Evolutionary conservation across 1,284 basidiomycete species (phyloP), one percentile per base, ranked within the genome.

Genomic region (Rhizoctonia solani): DNA sequence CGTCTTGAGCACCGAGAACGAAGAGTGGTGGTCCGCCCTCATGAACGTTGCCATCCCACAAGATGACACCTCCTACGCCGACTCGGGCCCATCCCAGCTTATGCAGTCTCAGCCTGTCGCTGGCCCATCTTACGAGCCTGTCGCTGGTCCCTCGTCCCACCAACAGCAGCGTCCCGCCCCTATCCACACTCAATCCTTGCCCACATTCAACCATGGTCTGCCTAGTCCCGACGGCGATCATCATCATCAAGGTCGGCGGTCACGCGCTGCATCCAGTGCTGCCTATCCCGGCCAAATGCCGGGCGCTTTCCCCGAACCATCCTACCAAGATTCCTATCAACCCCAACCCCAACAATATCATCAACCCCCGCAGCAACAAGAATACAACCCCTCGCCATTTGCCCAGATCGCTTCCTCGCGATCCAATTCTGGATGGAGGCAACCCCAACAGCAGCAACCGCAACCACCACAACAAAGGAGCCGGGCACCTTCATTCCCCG

Each of bases 1-100:
- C n/a, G 49, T 53, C 19, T 23, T 63, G 30, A 63, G 47, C 49
- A n/a, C 11, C 19, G 59, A 63, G 6, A 53, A 63, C 34, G 34
- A 63, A 34, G 59, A 53, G 3, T 63, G 59, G 59, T 63, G 59
- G 59, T 29, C 47, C 21, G 34, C 59, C 4, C 23, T 63, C 3
- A 53, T 63, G 47, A 19, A 42, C 13, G 59, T 21, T 29, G 59
- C 59, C 3, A 4, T 63, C 13, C 14, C 30, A 4, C n/a, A 9
- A 2, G 29, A 8, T 14, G 32, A 23, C 37, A 39, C 37, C 37
- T 39, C 37, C 13, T 46, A 46, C 44, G n/a, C 11, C 6, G 44
- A 46, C 8, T 6, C 44, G 5, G 44, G 44, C 21, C 44, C 44
- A 9, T 46, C 44, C 9, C 8, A 9, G 8, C 6, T 19, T 21